Conservation (phyloP, 1,139 yeast genomes). For the Pichiaceae sp. region DNA sequence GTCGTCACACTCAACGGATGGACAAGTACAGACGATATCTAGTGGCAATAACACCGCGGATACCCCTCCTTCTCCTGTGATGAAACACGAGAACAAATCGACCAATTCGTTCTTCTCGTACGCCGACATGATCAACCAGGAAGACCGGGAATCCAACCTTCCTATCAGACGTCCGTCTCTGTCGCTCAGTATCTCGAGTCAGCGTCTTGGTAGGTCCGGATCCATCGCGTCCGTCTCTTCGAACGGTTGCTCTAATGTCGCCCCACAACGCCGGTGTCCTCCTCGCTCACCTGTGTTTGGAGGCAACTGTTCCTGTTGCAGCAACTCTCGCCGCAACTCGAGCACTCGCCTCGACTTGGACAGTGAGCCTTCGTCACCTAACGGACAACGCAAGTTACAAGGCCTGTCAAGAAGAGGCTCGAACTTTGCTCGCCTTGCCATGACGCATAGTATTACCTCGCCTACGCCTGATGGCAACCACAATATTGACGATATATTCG, state of each 20-base stretch:
- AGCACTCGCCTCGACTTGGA: slow-evolving; percentile 10
- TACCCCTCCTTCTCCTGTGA: slow-evolving; percentile 21
- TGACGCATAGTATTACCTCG: not conserved
- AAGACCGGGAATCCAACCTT: slow-evolving; percentile 31
- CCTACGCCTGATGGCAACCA: not conserved
- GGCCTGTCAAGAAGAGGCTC: slow-evolving; percentile 15
- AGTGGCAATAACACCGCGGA: slow-evolving; percentile 1
- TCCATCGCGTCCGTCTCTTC: slow-evolving; percentile 9
- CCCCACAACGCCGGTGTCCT: not conserved
- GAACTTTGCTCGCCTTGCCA: slow-evolving; percentile 4
- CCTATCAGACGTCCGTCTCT: slow-evolving; percentile 48
- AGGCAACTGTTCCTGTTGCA: not conserved
- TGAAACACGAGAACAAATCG: slow-evolving; percentile 32
- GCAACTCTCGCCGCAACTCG: slow-evolving; percentile 4
- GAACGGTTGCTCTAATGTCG: not conserved
- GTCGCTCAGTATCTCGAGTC: slow-evolving; percentile 22
- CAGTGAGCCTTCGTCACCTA: slow-evolving; percentile 4
- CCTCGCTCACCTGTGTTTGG: slow-evolving; percentile 2
- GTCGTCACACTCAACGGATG: slow-evolving; percentile 4
- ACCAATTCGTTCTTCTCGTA: slow-evolving; percentile 65
- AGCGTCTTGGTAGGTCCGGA: slow-evolving; percentile 20
- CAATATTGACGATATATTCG: slow-evolving; percentile 4
- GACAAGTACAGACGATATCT: slow-evolving; percentile 4
- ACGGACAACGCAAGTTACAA: slow-evolving; percentile 10
- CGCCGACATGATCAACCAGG: slow-evolving; percentile 68